These are phyloP conservation scores for Daedaleopsis nitida DNA, from an alignment of 768 basidiomycete genomes.

Conservation along the genomic window DNA sequence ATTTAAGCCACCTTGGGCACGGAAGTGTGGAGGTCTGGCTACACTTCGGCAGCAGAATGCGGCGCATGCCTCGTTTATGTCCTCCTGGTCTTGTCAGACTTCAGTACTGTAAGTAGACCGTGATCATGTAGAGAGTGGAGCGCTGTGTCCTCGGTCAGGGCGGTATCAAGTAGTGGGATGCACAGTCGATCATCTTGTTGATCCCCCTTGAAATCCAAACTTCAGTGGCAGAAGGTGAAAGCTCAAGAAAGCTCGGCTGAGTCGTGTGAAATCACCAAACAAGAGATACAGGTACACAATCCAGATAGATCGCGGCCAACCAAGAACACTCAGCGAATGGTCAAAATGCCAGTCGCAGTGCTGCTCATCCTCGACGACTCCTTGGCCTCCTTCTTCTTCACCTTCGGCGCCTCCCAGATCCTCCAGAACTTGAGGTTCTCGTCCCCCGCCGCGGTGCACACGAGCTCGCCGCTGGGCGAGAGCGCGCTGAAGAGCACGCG, in stretches of 20 bases:
- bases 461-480: constrained; percentile 87
- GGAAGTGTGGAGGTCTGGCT: too few species aligned
- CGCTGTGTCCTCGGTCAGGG: too few species aligned
- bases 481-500: constrained; percentile 85
- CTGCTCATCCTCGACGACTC: constrained; percentile 32
- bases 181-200: too few species aligned
- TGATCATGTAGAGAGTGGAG: too few species aligned
- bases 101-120: too few species aligned
- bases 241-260: background rate
- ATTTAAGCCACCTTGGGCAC: too few species aligned
- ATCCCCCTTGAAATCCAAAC: too few species aligned
- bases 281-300: constrained; percentile 17
- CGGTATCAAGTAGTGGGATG: too few species aligned
- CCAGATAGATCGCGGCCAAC: too few species aligned
- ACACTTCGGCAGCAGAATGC: too few species aligned
- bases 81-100: too few species aligned
- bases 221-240: background rate
- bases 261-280: constrained; percentile 7
- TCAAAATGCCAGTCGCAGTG: constrained; percentile 28
- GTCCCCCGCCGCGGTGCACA: constrained; percentile 91
- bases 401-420: constrained; percentile 67
- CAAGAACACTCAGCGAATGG: constrained; percentile 24
- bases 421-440: constrained; percentile 98
- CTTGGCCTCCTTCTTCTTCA: constrained; percentile 51
- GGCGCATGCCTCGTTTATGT: too few species aligned